Percentiles rank a stretch among this genome's conserved stretches.
Evolutionary conservation across 2,329 filamentous ascomycete genomes (phyloP).

Genomic region (Aspergillus tanneri): DNA sequence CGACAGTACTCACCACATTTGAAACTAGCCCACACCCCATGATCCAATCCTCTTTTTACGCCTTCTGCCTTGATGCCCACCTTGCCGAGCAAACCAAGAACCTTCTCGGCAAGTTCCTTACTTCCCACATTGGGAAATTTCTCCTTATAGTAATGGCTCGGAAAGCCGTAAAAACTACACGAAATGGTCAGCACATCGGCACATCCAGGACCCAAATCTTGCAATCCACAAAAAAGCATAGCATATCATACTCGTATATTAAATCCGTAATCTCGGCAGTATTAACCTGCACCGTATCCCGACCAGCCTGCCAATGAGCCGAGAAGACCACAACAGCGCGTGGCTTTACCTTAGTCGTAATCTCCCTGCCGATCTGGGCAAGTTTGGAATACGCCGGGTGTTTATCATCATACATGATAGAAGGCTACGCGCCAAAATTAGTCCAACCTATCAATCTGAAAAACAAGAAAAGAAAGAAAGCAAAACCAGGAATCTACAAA

Average conservation of each 20-base stretch:
- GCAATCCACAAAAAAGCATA: slow-evolving; percentile 5
- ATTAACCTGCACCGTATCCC: slow-evolving; percentile 63
- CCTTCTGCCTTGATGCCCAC: slow-evolving; percentile 61
- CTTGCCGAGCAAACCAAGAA: slow-evolving; percentile 56
- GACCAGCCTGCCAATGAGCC: slow-evolving; percentile 68
- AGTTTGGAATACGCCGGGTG: slow-evolving; percentile 68
- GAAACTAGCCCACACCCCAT: slow-evolving; percentile 73
- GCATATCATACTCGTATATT: slow-evolving; percentile 62
- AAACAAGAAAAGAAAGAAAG: not conserved
- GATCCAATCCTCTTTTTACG: slow-evolving; percentile 66
- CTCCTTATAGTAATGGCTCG: slow-evolving; percentile 65
- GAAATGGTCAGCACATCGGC: not conserved
- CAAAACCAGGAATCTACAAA: slow-evolving; percentile 4
- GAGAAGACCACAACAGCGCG: slow-evolving; percentile 74
- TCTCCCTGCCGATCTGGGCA: slow-evolving; percentile 65
- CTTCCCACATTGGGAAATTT: slow-evolving; percentile 65
- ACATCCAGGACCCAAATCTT: not conserved
- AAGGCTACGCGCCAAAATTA: slow-evolving; percentile 47
- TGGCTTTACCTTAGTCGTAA: slow-evolving; percentile 68
- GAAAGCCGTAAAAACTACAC: slow-evolving; percentile 67
- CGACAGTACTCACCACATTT: slow-evolving; percentile 52
- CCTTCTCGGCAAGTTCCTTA: slow-evolving; percentile 57
- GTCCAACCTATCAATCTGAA: not conserved
- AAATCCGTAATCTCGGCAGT: slow-evolving; percentile 62
- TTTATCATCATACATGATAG: slow-evolving; percentile 65